These are phyloP conservation scores for Pseudogymnoascus sp. DNA, from an alignment of 2,329 filamentous ascomycete species.

Conservation along the genomic window DNA sequence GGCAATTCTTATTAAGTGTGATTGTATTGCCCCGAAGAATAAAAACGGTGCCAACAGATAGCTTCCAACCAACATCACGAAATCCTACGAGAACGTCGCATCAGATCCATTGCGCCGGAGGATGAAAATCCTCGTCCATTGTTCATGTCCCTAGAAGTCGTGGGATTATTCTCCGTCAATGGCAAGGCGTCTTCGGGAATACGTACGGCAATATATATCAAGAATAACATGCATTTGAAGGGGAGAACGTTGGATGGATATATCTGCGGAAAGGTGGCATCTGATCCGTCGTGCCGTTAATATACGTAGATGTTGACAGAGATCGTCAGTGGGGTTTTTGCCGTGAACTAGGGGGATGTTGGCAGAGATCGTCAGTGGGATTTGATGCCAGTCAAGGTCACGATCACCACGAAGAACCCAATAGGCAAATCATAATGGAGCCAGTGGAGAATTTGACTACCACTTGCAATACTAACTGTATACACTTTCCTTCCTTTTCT, in stretches of 20 bases:
- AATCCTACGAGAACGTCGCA: too few species aligned
- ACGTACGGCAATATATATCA: not conserved
- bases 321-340: not conserved
- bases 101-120: not conserved
- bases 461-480: slow-evolving; percentile 1
- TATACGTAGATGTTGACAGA: not conserved
- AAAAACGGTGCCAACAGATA: not conserved
- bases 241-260: not conserved
- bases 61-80: too few species aligned
- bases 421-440: not conserved
- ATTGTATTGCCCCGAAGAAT: not conserved
- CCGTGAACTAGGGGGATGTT: not conserved
- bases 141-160: too few species aligned
- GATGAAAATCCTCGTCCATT: not conserved
- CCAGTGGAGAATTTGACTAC: not conserved
- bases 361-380: not conserved
- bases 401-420: not conserved
- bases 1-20: not conserved
- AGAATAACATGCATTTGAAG: not conserved
- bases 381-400: not conserved
- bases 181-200: not conserved
- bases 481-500: not conserved
- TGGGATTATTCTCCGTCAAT: not conserved
- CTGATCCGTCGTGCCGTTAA: not conserved
- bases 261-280: not conserved